These are phyloP conservation scores for Trapa bicornis DNA, from an alignment of 345 rosid species.

Conservation along the genomic window DNA sequence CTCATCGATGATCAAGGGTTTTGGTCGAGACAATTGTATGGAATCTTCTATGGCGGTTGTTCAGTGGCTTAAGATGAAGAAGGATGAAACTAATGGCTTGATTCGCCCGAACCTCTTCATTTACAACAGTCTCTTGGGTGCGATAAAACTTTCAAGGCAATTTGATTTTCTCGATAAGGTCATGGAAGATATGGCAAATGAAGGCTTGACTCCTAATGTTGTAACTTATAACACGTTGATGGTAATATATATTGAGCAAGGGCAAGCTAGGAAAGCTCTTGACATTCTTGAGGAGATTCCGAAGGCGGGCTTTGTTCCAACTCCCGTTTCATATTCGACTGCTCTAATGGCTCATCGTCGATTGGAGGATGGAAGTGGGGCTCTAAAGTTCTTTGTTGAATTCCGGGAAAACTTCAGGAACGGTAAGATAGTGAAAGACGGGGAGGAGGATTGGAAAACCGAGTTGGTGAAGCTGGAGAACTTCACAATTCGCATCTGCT, in stretches of 20 bases:
- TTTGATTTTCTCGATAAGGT: slow-evolving; percentile 39
- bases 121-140: slow-evolving; percentile 70
- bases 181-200: slow-evolving; percentile 48
- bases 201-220: slow-evolving; percentile 51
- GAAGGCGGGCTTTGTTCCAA: slow-evolving; percentile 47
- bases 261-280: slow-evolving; percentile 45
- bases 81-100: slow-evolving; percentile 40
- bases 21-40: slow-evolving; percentile 54
- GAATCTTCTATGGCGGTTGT: slow-evolving; percentile 61
- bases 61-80: slow-evolving; percentile 73
- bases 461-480: slow-evolving; percentile 59
- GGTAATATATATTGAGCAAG: slow-evolving; percentile 52
- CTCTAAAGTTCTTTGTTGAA: slow-evolving; percentile 54
- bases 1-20: slow-evolving; percentile 53
- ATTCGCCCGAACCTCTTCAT: slow-evolving; percentile 58
- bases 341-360: slow-evolving; percentile 66
- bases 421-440: slow-evolving; percentile 38
- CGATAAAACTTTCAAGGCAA: slow-evolving; percentile 40
- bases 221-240: slow-evolving; percentile 75
- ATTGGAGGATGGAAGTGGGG: slow-evolving; percentile 76
- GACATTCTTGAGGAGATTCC: slow-evolving; percentile 47
- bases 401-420: slow-evolving; percentile 42
- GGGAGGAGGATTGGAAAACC: slow-evolving; percentile 39
- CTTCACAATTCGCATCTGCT: slow-evolving; percentile 56
- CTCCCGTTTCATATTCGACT: slow-evolving; percentile 61